Evolutionary conservation across 2,329 filamentous ascomycete species (phyloP).

Genomic region (Xylaria sp.): DNA sequence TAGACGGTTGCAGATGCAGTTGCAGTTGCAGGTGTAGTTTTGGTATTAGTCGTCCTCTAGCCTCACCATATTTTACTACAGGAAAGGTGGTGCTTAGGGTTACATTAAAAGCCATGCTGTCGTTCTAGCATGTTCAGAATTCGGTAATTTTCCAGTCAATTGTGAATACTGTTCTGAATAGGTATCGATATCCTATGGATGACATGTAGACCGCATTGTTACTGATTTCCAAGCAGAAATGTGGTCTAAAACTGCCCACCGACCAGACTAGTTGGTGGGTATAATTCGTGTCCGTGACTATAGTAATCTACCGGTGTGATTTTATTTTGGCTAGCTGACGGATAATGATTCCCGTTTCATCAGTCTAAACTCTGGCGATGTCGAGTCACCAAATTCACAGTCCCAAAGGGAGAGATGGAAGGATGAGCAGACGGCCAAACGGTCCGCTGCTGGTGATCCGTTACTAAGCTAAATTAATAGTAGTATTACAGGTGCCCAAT

Average conservation of each 20-base stretch:
- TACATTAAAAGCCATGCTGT: background rate
- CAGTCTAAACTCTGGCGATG: background rate
- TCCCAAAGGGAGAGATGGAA: background rate
- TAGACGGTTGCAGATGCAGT: background rate
- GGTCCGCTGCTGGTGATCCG: constrained; percentile 1
- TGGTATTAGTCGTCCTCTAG: background rate
- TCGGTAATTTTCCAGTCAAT: background rate
- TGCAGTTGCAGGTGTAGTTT: background rate
- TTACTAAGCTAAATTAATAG: constrained; percentile 20
- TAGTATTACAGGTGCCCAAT: constrained; percentile 32
- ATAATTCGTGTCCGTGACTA: background rate
- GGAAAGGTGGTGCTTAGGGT: background rate
- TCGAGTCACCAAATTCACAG: background rate
- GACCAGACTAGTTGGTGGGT: background rate
- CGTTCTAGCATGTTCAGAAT: background rate
- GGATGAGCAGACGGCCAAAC: background rate
- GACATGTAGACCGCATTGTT: background rate
- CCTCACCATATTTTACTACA: background rate
- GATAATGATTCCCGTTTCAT: background rate
- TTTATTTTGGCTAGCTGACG: background rate
- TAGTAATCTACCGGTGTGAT: background rate
- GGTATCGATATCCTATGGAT: background rate
- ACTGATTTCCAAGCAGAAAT: background rate
- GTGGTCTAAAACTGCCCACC: background rate
- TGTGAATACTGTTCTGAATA: background rate